Percentiles rank a stretch among this genome's conserved stretches.
These are phyloP conservation scores for Chloroidium sp. DNA, from an alignment of 163 green algal species.

Conservation along the genomic window DNA sequence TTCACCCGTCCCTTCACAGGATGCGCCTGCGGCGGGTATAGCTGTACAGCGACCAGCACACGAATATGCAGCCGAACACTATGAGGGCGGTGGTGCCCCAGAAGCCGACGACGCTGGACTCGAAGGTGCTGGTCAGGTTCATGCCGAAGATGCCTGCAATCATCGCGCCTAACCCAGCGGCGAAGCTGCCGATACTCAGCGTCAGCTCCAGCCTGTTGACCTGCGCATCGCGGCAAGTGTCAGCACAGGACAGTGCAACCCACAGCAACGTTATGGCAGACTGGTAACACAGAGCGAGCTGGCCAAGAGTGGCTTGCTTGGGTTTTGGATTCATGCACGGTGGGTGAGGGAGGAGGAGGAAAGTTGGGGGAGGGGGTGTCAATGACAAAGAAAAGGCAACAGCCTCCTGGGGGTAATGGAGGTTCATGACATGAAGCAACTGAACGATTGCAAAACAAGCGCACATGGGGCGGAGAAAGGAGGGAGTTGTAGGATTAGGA, in stretches of 20 bases:
- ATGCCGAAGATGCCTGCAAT: conserved; percentile 77
- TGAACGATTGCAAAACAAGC: background rate
- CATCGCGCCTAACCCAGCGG: conserved; percentile 84
- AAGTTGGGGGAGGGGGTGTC: background rate
- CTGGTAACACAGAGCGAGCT: too few relatives aligned
- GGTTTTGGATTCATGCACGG: too few relatives aligned
- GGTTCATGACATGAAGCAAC: background rate
- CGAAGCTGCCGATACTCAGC: conserved; percentile 91
- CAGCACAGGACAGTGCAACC: too few relatives aligned
- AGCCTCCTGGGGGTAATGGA: too few relatives aligned
- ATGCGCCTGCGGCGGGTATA: conserved; percentile 77
- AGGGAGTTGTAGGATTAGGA: background rate
- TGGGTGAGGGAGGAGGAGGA: too few relatives aligned
- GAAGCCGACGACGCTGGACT: conserved; percentile 75
- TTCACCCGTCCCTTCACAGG: conserved; percentile 20
- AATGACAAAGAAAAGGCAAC: background rate
- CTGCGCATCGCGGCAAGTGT: conserved; percentile 27
- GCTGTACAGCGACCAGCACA: conserved; percentile 65
- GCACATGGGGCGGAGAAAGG: background rate
- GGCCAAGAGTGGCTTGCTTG: too few relatives aligned
- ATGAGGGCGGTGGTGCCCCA: conserved; percentile 74
- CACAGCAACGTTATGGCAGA: too few relatives aligned
- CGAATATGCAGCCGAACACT: conserved; percentile 58
- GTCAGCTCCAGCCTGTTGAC: conserved; percentile 94
- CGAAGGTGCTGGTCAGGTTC: conserved; percentile 84